Base-by-base conservation (phyloP, 768 basidiomycete species). In the Tricholomella constricta region DNA sequence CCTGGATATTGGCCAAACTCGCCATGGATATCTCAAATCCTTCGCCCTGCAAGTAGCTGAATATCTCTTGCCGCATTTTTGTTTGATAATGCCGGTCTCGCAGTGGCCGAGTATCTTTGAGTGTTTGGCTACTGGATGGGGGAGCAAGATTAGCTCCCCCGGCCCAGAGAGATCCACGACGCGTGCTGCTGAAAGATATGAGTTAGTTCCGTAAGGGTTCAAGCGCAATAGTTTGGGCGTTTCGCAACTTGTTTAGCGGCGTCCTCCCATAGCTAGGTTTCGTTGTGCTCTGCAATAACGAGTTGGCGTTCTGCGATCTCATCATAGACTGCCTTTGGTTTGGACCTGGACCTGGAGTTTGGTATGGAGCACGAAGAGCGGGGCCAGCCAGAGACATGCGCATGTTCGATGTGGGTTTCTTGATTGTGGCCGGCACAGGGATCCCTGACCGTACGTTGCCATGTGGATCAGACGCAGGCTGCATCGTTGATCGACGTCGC, bases 41-140 rank as follows among this genome's bases (percentile, higher is more conserved):
- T n/a, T 78, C 77, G 25, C 70, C 68, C 59, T 83, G 80, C 17
- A 96, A 76, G 74, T 86, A 96, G 23, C 72, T 74, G 43, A 79
- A 71, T 58, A 96, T 85, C n/a, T 91, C 85, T 64, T 89, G 82
- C 40, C 86, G 78, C 84, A 89, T 86, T 66, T 84, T 83, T 17
- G 72, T 62, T 67, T 93, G 90, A 65, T 85, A 94, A 15, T 80
- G 71, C 45, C 78, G 73, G 58, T 94, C 91, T 32, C 91, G 85
- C 42, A 94, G 76, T 0, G 91, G 89, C 7, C 94, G 83, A 29
- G 80, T 71, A 61, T 97, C 94, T 61, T 88, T 90, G 51, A 77
- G 62, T 2, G 78, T 66, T 66, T 87, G 86, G 55, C 75, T 80
- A 17, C 76, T 70, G n/a, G 74, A 63, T 19, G 82, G 78, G 2